Evolutionary conservation across 768 basidiomycete genomes (phyloP), one percentile per base, ranked within the genome.

Genomic region (Suillus paluster): DNA sequence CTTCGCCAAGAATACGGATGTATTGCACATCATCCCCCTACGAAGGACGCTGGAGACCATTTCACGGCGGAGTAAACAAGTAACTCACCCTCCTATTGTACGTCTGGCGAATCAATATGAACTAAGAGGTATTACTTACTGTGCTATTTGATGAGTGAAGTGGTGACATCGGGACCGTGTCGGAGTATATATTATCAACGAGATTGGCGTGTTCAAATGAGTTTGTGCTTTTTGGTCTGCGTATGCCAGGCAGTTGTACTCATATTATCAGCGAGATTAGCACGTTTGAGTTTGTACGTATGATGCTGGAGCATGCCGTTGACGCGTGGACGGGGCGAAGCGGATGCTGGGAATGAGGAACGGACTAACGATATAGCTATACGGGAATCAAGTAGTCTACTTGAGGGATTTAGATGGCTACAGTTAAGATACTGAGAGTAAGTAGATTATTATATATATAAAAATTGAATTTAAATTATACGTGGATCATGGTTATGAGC

Each of bases 1-100:
- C 74, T 99, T 97, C 78, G 97, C 97, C 34, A 96, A 97, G 83
- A 97, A 97, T 71, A 95, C 95, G 30, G 97, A 96, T 21, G 95
- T 8, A 27, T 80, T 99, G 63, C 95, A 97, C 75, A 73, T 99
- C 58, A 84, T 97, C 81, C 88, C 10, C 75, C 81, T 42, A 77
- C 79, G 64, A 74, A 81, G 68, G 93, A 92, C 50, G 83, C 90
- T 53, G 90, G 89, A 53, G 80, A 79, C 25, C 82, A 88, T 39
- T 86, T 97, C 11, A 30, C 30, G 6, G 30, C 30, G 30, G 30
- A 30, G 30, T 30, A 6, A 30, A 30, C 30, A 30, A 30, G 3
- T 6, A 30, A 30, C 3, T 6, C 6, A 30, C n/a, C n/a, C n/a
- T n/a, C n/a, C n/a, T n/a, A n/a, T n/a, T n/a, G n/a, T n/a, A n/a